Evolutionary conservation across 2,329 filamentous ascomycete species (phyloP).

Genomic region (Talaromyces sp.): DNA sequence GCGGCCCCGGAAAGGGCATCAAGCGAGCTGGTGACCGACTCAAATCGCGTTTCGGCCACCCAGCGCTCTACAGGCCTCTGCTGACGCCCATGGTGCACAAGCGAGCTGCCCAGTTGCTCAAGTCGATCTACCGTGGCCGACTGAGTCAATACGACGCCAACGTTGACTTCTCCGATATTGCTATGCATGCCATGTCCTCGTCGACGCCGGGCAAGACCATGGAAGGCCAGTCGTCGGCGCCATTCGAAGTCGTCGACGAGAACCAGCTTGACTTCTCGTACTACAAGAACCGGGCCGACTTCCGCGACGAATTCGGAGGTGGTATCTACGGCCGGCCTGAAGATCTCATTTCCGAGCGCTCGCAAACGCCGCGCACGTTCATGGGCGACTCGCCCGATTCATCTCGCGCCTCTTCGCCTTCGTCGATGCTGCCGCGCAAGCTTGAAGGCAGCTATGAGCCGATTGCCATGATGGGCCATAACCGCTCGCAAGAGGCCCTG

Average conservation of each 20-base stretch:
- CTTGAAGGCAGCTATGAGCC: slow-evolving; percentile 21
- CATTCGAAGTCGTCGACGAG: slow-evolving; percentile 88
- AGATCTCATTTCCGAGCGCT: slow-evolving; percentile 41
- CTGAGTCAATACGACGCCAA: slow-evolving; percentile 48
- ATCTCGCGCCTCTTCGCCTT: slow-evolving; percentile 36
- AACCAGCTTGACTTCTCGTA: slow-evolving; percentile 82
- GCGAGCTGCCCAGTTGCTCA: slow-evolving; percentile 79
- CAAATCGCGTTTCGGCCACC: slow-evolving; percentile 79
- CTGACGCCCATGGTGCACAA: slow-evolving; percentile 95
- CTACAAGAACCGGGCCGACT: slow-evolving; percentile 85
- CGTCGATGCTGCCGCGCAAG: slow-evolving; percentile 23
- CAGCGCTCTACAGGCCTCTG: slow-evolving; percentile 79
- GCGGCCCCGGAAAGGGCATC: slow-evolving; percentile 26
- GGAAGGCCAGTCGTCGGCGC: slow-evolving; percentile 45
- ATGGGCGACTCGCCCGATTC: slow-evolving; percentile 32
- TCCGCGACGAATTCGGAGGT: slow-evolving; percentile 80
- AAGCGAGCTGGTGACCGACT: slow-evolving; percentile 55
- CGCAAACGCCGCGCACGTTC: slow-evolving; percentile 36
- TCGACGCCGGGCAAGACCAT: slow-evolving; percentile 51
- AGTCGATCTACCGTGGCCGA: slow-evolving; percentile 79
- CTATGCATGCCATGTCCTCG: slow-evolving; percentile 70
- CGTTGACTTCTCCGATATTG: slow-evolving; percentile 64
- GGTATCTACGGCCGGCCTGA: slow-evolving; percentile 48
- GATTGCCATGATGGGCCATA: slow-evolving; percentile 7
- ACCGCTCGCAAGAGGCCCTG: background rate